phyloP scores from a whole-genome alignment of 1,139 yeast species.

The Candida sp. region DNA sequence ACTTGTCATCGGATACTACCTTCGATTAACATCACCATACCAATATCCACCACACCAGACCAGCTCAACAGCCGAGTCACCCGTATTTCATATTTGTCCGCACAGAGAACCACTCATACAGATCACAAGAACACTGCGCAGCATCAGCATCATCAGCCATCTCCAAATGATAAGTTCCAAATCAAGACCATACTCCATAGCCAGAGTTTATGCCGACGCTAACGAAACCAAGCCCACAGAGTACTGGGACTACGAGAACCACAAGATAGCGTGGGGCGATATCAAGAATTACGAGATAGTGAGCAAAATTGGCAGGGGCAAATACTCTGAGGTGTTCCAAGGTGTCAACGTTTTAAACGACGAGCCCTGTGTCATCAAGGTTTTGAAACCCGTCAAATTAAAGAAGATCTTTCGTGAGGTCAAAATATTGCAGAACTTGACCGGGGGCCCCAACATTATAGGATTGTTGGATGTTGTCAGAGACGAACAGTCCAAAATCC shows the following conservation, averaged over 20 bases:
- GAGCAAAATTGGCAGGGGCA: conserved; percentile 94
- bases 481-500: conserved; percentile 73
- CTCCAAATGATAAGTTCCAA: conserved; percentile 26
- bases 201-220: conserved; percentile 90
- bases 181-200: conserved; percentile 59
- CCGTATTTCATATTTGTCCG: background rate
- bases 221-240: conserved; percentile 78
- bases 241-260: conserved; percentile 93
- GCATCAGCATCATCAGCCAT: background rate
- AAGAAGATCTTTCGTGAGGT: conserved; percentile 81
- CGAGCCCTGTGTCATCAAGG: conserved; percentile 70
- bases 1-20: background rate
- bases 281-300: conserved; percentile 88
- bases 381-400: conserved; percentile 78
- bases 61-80: background rate
- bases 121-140: background rate
- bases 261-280: conserved; percentile 72
- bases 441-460: conserved; percentile 77
- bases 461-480: conserved; percentile 76
- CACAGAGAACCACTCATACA: background rate
- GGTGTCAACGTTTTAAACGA: conserved; percentile 55
- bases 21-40: background rate
- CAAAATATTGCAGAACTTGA: conserved; percentile 72
- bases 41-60: background rate
- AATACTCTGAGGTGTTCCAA: conserved; percentile 95